Conservation (phyloP, 768 basidiomycete species). For the Collybia mongolica region DNA sequence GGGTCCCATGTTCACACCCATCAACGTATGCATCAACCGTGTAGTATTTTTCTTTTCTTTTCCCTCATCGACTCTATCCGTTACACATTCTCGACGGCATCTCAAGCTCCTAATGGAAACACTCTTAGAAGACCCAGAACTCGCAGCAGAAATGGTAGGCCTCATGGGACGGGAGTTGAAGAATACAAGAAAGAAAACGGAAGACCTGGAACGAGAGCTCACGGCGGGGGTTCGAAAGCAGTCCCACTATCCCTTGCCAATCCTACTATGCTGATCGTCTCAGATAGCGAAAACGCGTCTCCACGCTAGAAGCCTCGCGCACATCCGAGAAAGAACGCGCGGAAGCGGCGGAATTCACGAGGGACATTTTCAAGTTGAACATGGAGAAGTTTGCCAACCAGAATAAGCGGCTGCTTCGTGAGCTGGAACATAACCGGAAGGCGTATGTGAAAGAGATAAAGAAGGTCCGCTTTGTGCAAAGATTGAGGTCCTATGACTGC, state of each 20-base stretch:
- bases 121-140: conserved; percentile 6
- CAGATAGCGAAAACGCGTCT: not conserved
- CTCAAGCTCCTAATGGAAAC: not conserved
- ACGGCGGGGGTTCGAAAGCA: not conserved
- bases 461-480: no score
- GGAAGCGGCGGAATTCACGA: not conserved
- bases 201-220: conserved; percentile 5
- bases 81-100: not conserved
- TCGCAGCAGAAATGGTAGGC: conserved; percentile 11
- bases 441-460: no score
- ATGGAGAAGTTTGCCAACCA: not conserved
- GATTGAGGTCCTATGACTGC: no score
- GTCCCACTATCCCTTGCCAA: not conserved
- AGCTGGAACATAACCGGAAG: not conserved
- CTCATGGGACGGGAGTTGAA: conserved; percentile 12
- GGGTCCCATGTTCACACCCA: no score
- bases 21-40: no score
- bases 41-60: no score
- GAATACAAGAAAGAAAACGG: conserved; percentile 1
- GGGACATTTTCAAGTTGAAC: not conserved
- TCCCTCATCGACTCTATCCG: not conserved
- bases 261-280: not conserved
- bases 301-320: not conserved
- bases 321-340: not conserved
- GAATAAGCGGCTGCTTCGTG: not conserved